Conservation (phyloP, 441 rosid species). For the Arabidopsis hybrid region DNA sequence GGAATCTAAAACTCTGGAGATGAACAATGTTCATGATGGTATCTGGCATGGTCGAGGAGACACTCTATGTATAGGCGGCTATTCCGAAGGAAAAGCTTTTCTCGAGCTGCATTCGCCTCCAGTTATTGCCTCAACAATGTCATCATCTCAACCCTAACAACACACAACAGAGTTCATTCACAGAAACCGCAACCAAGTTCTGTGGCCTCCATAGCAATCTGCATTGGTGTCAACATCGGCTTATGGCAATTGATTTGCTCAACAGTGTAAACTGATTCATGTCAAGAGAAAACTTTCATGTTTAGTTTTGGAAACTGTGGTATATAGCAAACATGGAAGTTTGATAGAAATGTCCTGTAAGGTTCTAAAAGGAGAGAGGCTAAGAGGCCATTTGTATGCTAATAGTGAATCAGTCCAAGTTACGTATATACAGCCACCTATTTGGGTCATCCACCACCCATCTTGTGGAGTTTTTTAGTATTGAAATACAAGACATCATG, state of each 20-base stretch:
- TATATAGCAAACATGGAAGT: constrained; percentile 35
- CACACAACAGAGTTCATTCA: constrained; percentile 2
- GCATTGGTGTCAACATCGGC: constrained; percentile 7
- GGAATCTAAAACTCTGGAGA: constrained; percentile 95
- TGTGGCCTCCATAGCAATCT: constrained; percentile 4
- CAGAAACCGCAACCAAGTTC: constrained; percentile 11
- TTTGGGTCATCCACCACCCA: not conserved
- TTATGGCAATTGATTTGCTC: constrained; percentile 1
- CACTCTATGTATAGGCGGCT: constrained; percentile 72
- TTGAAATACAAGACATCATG: not conserved
- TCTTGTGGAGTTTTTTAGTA: not conserved
- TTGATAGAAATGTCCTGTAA: not conserved
- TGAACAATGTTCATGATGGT: constrained; percentile 94
- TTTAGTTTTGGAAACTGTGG: constrained; percentile 37
- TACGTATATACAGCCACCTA: constrained; percentile 20
- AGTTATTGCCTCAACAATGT: constrained; percentile 49
- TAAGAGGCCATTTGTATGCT: constrained; percentile 27
- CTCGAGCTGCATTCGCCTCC: constrained; percentile 62
- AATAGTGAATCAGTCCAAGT: constrained; percentile 16
- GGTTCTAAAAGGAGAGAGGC: constrained; percentile 1
- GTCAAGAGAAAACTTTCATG: constrained; percentile 24
- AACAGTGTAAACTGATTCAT: constrained; percentile 12
- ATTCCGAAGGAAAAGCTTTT: constrained; percentile 63
- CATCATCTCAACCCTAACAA: constrained; percentile 49
- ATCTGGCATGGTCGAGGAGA: constrained; percentile 97